Evolutionary conservation across 352 stramenopile species (phyloP), one percentile per base, ranked within the genome.

Genomic region (Pythium dissimile): DNA sequence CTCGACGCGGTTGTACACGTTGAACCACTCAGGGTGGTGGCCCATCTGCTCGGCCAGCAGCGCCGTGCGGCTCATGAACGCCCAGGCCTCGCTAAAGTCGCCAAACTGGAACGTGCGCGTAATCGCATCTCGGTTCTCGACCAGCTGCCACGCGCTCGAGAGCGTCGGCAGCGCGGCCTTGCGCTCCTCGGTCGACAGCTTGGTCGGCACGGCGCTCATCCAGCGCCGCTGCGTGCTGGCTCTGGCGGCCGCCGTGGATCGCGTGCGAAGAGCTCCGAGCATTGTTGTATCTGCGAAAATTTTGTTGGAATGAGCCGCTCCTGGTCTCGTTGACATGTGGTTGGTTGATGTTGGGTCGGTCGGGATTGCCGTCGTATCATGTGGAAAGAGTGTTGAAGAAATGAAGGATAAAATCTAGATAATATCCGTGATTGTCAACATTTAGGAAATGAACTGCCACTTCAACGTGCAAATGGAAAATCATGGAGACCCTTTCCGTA

Each of bases 11-110:
- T 98, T 99, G 80, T 99, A 99, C 6, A 99, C 95, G 69, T 99
- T 99, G 71, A 97, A 98, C 96, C 96, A 99, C 82, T 99, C 96
- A 1, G 97, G 97, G 79, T 99, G 97, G 81, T 99, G 97, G 73
- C 98, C 86, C 83, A 98, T 88, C 50, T 93, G 71, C 69, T 96
- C 84, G 3, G 86, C 86, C 28, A 90, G 65, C 48, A 88, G 66
- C 31, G 86, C 86, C 18, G 72, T 71, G 42, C 77, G 69, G 43
- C 50, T 85, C 84, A 94, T 96, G 61, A 95, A 94, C 26, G 62
- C 51, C 74, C 82, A 96, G 2, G 86, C 85, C 50, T 86, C 51
- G 47, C 75, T 85, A 52, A 97, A 97, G 61, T 96, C 82, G 43
- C 65, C 64, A 56, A 97, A 97, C 57, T 81, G 59, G 71, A 95